These are phyloP conservation scores for Rhododendron simsii DNA, from an alignment of 148 eudicot species.

Conservation along the genomic window DNA sequence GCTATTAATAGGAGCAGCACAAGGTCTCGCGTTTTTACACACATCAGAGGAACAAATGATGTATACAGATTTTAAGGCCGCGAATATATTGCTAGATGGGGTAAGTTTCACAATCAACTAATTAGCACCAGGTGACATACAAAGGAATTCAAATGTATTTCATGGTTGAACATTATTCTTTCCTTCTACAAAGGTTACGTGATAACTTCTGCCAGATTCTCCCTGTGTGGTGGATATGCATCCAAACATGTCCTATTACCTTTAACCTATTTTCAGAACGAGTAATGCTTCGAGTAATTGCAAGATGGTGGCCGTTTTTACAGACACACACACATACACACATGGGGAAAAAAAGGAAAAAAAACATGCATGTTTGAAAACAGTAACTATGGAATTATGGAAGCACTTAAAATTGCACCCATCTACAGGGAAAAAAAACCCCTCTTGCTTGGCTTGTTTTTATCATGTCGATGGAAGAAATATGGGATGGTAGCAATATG, in stretches of 20 bases:
- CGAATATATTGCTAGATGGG: conserved; percentile 75
- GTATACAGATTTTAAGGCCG: conserved; percentile 71
- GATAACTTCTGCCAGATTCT: background rate
- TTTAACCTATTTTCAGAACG: background rate
- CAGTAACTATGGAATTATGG: background rate
- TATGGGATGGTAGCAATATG: background rate
- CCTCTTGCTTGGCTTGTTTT: background rate
- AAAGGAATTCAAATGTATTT: conserved; percentile 7
- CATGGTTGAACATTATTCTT: background rate
- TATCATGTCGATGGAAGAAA: background rate
- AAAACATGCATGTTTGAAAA: background rate
- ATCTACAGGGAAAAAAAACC: background rate
- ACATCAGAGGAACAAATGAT: conserved; percentile 60
- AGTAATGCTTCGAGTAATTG: background rate
- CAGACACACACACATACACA: background rate
- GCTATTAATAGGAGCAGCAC: conserved; percentile 74
- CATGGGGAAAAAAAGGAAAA: no score
- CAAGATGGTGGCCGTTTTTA: background rate
- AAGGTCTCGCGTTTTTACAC: conserved; percentile 69
- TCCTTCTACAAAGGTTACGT: background rate
- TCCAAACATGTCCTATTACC: background rate
- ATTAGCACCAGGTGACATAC: background rate
- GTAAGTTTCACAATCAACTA: conserved; percentile 32
- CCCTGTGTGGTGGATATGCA: background rate
- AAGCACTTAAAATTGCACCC: background rate